phyloP scores from a whole-genome alignment of 768 basidiomycete species.

The Amanita rimosa region DNA sequence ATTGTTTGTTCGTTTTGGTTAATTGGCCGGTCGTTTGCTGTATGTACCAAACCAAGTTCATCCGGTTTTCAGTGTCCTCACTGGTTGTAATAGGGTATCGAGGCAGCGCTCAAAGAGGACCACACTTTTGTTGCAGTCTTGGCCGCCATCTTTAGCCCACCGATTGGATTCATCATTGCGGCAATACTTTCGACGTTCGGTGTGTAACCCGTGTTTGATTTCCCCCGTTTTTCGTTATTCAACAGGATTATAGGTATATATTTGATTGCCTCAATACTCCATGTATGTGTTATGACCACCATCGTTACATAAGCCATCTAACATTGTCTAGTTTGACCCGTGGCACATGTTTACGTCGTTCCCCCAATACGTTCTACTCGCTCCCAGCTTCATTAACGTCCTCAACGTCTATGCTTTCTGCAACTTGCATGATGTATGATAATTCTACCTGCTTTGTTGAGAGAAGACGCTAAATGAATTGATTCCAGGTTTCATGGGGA shows the following conservation, averaged over 20 bases:
- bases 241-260: conserved; percentile 48
- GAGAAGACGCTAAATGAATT: neutral
- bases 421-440: conserved; percentile 78
- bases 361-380: conserved; percentile 81
- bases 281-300: conserved; percentile 37
- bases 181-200: conserved; percentile 87
- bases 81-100: conserved; percentile 34
- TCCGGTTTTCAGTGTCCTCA: neutral
- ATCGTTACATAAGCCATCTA: neutral
- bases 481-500: conserved; percentile 74
- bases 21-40: conserved; percentile 69
- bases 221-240: conserved; percentile 3
- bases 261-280: conserved; percentile 73
- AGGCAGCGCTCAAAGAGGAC: conserved; percentile 28
- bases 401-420: conserved; percentile 97
- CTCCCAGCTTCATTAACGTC: conserved; percentile 90
- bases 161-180: conserved; percentile 72
- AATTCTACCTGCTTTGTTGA: neutral
- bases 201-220: conserved; percentile 14
- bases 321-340: conserved; percentile 61
- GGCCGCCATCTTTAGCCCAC: conserved; percentile 59
- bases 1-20: conserved; percentile 80
- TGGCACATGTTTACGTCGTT: conserved; percentile 98
- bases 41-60: conserved; percentile 19
- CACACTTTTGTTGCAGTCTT: conserved; percentile 40